Evolutionary conservation across 176 grass and related monocot genomes (phyloP), one percentile per base, ranked within the genome.

Genomic region (Poa annua): DNA sequence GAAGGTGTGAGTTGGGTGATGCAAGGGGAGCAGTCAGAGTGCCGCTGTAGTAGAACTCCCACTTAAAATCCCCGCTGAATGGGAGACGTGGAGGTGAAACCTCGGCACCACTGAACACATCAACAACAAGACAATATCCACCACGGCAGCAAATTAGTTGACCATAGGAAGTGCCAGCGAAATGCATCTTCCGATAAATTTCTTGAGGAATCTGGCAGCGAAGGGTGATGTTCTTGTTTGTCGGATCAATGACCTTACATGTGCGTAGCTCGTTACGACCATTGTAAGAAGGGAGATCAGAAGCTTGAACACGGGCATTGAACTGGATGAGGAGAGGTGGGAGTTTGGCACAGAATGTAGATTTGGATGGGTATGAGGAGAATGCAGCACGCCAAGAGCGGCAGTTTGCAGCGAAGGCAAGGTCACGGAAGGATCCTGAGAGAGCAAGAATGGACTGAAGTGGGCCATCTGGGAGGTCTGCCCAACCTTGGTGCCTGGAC

Each of bases 51-150:
- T 52, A 79, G 49, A 71, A 71, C 11, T 71, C 67, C 11, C 19
- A 21, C 2, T 51, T 15, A 39, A 7, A 47, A 24, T 63, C 4
- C 22, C 15, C 5, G 9, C 24, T 11, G 33, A 81, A 53, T 42
- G 84, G 84, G 42, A 89, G 42, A n/a, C 5, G 9, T 10, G 89
- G 84, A n/a, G n/a, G n/a, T n/a, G n/a, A n/a, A n/a, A n/a, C n/a
- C n/a, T n/a, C n/a, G n/a, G n/a, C n/a, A n/a, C 87, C 89, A 6
- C 81, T 94, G 52, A 92, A 80, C 60, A 73, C 71, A 86, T 94
- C 86, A 2, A 83, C 29, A 12, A 91, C 0, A 7, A 92, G 20
- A 39, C 78, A 81, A 16, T 42, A 16, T 34, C 6, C 32, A 21
- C 12, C 24, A 1, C 3, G 1, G 16, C 20, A 14, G 26, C 76